Conservation (phyloP, 768 basidiomycete species). For the Cystobasidium onofrii region DNA sequence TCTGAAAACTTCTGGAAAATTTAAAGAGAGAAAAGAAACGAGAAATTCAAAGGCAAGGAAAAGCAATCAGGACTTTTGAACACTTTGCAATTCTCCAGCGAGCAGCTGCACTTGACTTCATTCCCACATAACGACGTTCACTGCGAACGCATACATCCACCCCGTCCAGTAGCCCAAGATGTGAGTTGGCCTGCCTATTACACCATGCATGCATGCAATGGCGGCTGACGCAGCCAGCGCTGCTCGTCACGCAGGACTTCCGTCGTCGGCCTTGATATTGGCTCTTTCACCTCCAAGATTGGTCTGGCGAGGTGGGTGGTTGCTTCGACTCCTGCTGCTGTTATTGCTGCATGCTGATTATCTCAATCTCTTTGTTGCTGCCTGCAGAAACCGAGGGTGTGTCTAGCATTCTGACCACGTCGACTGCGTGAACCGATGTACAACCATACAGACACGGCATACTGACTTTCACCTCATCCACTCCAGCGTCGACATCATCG, state of each 20-base stretch:
- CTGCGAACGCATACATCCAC: not conserved
- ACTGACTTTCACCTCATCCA: not conserved
- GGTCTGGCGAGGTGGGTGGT: conserved; percentile 17
- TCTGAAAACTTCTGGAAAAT: not conserved
- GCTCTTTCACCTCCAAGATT: conserved; percentile 28
- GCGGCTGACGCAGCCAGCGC: not conserved
- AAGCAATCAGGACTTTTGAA: too few relatives aligned
- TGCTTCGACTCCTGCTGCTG: too few relatives aligned
- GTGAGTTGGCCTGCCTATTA: not conserved
- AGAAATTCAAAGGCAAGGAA: not conserved
- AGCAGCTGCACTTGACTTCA: too few relatives aligned
- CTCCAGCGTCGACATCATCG: conserved; percentile 89
- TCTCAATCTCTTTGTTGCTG: too few relatives aligned
- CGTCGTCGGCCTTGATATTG: conserved; percentile 35
- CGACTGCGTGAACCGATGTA: too few relatives aligned
- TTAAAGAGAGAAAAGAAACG: too few relatives aligned
- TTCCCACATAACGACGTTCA: too few relatives aligned
- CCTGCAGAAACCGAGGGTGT: conserved; percentile 39
- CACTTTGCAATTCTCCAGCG: too few relatives aligned
- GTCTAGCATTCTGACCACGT: not conserved
- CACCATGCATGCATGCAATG: not conserved
- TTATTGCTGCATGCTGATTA: too few relatives aligned
- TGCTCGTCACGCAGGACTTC: conserved; percentile 3
- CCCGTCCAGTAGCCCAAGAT: not conserved
- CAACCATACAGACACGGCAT: too few relatives aligned